phyloP scores from a whole-genome alignment of 2,329 filamentous ascomycete genomes.

The Truncatella angustata region DNA sequence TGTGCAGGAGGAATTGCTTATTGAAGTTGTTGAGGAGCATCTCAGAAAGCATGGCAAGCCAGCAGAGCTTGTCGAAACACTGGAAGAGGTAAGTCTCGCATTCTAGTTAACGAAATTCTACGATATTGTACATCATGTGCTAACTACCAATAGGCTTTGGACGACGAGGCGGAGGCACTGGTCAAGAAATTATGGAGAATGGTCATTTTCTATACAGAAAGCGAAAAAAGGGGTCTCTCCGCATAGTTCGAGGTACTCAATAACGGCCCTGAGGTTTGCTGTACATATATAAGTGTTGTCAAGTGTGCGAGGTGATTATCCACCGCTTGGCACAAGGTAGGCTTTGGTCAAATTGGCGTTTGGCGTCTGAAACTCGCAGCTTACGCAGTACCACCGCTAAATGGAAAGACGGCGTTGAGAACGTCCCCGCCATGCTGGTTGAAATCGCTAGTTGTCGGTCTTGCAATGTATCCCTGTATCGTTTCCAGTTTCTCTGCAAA shows the following conservation, averaged over 20 bases:
- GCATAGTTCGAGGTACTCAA: slow-evolving; percentile 37
- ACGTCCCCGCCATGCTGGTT: too few species aligned
- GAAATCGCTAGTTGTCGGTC: too few species aligned
- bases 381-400: too few species aligned
- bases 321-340: too few species aligned
- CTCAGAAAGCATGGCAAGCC: slow-evolving; percentile 72
- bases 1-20: slow-evolving; percentile 92
- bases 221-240: slow-evolving; percentile 83
- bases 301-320: slow-evolving; percentile 14
- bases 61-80: slow-evolving; percentile 77
- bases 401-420: too few species aligned
- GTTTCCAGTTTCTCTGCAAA: too few species aligned
- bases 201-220: slow-evolving; percentile 96
- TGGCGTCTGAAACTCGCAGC: background rate
- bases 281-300: background rate
- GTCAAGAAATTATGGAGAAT: slow-evolving; percentile 98
- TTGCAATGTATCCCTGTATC: too few species aligned
- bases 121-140: too few species aligned
- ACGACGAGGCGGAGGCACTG: slow-evolving; percentile 90
- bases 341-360: too few species aligned
- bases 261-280: background rate
- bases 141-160: slow-evolving; percentile 64
- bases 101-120: background rate
- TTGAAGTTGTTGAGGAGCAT: slow-evolving; percentile 89
- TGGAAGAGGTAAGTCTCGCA: slow-evolving; percentile 64